Conservation (phyloP, 169 alveolate species). For the Plasmodium falciparum region DNA sequence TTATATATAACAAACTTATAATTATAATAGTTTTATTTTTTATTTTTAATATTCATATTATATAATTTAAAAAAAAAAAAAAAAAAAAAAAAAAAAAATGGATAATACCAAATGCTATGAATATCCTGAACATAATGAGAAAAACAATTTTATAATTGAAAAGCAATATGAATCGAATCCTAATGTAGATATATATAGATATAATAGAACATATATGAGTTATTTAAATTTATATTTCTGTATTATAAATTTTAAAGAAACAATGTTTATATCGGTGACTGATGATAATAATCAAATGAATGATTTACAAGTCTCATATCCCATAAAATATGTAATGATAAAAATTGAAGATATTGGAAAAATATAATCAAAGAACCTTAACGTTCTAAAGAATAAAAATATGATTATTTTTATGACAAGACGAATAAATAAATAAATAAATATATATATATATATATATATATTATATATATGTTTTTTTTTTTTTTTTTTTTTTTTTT, state of each 20-base stretch:
- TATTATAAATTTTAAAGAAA: conserved; percentile 42
- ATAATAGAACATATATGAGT: conserved; percentile 54
- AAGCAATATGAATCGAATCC: neutral
- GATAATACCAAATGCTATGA: neutral
- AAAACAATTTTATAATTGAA: neutral
- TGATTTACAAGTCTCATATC: conserved; percentile 71
- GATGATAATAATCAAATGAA: conserved; percentile 44
- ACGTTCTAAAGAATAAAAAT: too few species aligned
- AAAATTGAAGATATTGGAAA: neutral
- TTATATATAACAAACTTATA: too few species aligned
- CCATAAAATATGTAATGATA: conserved; percentile 58
- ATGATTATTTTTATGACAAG: too few species aligned
- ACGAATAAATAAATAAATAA: neutral
- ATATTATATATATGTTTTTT: neutral
- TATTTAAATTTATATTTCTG: conserved; percentile 38
- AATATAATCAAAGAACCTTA: too few species aligned
- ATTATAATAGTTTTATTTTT: too few species aligned
- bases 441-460: neutral
- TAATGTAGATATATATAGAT: conserved; percentile 25
- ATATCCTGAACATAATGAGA: neutral
- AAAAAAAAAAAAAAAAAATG: neutral
- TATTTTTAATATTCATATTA: too few species aligned
- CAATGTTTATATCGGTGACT: conserved; percentile 56
- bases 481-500: conserved; percentile 13
- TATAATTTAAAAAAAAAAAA: too few species aligned